phyloP scores from a whole-genome alignment of 139 green algal species.

The Desmodesmus armatus region DNA sequence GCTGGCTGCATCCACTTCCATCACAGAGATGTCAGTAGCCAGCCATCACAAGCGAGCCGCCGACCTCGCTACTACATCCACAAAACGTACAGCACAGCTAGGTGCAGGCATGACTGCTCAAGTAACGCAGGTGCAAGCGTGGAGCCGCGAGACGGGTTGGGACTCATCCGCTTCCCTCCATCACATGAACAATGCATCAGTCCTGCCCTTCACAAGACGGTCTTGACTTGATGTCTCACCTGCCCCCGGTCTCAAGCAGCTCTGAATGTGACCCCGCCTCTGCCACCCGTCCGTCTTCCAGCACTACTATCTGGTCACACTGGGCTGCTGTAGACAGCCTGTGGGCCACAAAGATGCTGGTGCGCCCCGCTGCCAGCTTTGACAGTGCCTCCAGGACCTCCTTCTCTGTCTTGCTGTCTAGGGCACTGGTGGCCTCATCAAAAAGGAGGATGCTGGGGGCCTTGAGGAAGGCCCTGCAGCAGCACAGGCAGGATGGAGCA shows the following conservation, averaged over 20 bases:
- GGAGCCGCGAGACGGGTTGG: no score
- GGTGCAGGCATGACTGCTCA: no score
- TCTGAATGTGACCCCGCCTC: conserved; percentile 80
- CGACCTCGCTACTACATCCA: no score
- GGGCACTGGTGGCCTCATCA: conserved; percentile 94
- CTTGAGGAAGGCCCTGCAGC: conserved; percentile 64
- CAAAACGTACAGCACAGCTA: no score
- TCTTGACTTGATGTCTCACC: no score
- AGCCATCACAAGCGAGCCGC: no score
- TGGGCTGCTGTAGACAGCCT: conserved; percentile 90
- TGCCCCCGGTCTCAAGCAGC: conserved; percentile 2
- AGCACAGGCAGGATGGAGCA: neutral
- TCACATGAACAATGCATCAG: no score
- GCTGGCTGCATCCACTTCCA: no score
- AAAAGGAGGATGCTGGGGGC: conserved; percentile 83
- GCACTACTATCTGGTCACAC: conserved; percentile 92
- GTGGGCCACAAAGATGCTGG: conserved; percentile 96
- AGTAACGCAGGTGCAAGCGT: no score
- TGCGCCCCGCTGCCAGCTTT: conserved; percentile 82
- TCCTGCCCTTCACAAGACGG: neutral
- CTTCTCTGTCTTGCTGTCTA: conserved; percentile 87
- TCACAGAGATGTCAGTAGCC: no score
- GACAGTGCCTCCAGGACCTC: conserved; percentile 71
- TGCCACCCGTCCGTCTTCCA: conserved; percentile 85
- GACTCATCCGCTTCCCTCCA: no score